Evolutionary conservation across 1,284 basidiomycete genomes (phyloP).

Genomic region (Cutaneotrichosporon spelunceum): DNA sequence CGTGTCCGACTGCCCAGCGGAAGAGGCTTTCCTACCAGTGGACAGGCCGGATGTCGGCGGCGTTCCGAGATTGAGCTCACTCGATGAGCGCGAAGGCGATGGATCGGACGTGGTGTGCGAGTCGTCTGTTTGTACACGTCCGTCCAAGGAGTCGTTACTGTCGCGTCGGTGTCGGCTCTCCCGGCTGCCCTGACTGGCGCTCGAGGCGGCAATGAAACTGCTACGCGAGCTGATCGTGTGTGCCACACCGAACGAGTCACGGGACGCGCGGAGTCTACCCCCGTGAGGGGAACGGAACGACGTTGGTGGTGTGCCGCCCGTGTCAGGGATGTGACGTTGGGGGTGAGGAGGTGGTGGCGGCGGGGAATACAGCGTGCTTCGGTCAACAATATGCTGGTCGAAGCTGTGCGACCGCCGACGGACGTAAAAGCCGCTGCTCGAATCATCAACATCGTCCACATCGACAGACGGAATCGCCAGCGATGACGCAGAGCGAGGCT

Average conservation of each 20-base stretch:
- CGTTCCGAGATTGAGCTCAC: slow-evolving; percentile 20
- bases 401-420: slow-evolving; percentile 14
- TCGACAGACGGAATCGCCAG: not conserved
- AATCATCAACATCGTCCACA: not conserved
- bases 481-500: slow-evolving; percentile 2
- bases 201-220: not conserved
- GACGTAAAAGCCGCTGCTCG: not conserved
- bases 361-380: slow-evolving; percentile 17
- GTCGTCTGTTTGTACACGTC: not conserved
- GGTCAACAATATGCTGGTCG: slow-evolving; percentile 12
- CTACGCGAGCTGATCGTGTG: slow-evolving; percentile 4
- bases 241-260: slow-evolving; percentile 20
- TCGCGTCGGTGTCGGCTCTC: not conserved
- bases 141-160: not conserved
- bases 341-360: slow-evolving; percentile 18
- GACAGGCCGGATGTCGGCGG: slow-evolving; percentile 10
- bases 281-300: not conserved
- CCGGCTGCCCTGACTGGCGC: not conserved
- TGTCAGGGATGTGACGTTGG: not conserved
- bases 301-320: not conserved
- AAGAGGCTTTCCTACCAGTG: not conserved
- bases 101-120: not conserved
- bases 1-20: not conserved
- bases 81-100: slow-evolving; percentile 13
- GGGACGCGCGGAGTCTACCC: slow-evolving; percentile 2